Base-by-base conservation (phyloP, 257 asterid species). In the Forsythia viridissima region DNA sequence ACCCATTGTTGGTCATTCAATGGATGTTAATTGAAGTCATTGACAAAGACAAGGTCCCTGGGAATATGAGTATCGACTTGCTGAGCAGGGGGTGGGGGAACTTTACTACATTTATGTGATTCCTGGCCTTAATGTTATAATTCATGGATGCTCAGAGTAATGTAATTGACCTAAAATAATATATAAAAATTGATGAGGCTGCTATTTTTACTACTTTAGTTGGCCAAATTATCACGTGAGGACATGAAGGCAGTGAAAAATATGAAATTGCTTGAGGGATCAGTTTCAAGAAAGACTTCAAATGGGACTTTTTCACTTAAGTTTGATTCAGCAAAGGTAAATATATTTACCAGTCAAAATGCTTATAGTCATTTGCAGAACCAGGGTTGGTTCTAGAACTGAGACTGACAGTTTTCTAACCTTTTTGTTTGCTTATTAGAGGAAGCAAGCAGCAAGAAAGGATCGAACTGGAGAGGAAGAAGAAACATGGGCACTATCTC, bases 401-500 rank as follows among this genome's bases (percentile, higher is more conserved):
- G 80, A 84, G 83, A 71, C 80, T 91, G 71, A 87, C 71, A 72
- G 66, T 83, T 80, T 3, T 44, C 78, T 82, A 80, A 71, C 70
- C 55, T 66, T 82, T 73, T 79, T 87, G 43, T 75, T 89, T 82
- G 78, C 86, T 80, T 76, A 79, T 84, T 84, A 93, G 98, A 91
- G 75, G 74, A 90, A 89, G 80, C 86, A 92, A 79, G 98, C 97
- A 63, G 97, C 86, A 83, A 89, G 99, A 80, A 87, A 91, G 89
- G 99, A 96, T 81, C 91, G 94, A 85, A 77, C 90, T 51, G 97
- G 86, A 76, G 98, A 93, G 80, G 98, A 95, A 80, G 99, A 93
- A 85, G 99, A 93, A 85, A 81, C 90, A 15, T 96, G 99, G 99
- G 93, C 91, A 16, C 84, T 96, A 30, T 92, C 87, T 81, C 94